phyloP scores from a whole-genome alignment of 1,284 basidiomycete genomes.

The Puccinia novopanici region DNA sequence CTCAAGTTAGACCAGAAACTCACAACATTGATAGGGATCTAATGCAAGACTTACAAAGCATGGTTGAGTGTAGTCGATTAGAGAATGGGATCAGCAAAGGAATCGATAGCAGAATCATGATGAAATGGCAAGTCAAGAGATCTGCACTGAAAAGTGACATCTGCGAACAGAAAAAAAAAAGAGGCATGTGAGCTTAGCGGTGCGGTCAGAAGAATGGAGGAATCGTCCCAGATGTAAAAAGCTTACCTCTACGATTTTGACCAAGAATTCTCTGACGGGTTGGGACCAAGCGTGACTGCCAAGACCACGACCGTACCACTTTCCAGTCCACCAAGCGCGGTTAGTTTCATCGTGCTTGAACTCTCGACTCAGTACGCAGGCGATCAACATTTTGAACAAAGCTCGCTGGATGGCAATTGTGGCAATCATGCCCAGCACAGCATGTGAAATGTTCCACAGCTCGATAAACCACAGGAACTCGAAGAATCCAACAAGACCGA shows the following conservation, averaged over 20 bases:
- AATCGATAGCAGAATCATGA: slow-evolving; percentile 74
- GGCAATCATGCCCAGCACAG: slow-evolving; percentile 77
- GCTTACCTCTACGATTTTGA: slow-evolving; percentile 83
- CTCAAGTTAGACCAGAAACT: slow-evolving; percentile 51
- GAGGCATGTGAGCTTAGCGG: not conserved
- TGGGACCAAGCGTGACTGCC: slow-evolving; percentile 85
- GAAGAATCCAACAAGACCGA: slow-evolving; percentile 87
- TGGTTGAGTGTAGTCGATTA: slow-evolving; percentile 84
- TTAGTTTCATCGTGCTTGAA: slow-evolving; percentile 98
- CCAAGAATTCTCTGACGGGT: slow-evolving; percentile 88
- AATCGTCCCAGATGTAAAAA: not conserved
- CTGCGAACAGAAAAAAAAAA: slow-evolving; percentile 1
- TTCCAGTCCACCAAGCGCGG: slow-evolving; percentile 94
- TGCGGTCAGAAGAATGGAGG: not conserved
- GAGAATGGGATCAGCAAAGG: slow-evolving; percentile 82
- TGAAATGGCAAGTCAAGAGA: slow-evolving; percentile 63
- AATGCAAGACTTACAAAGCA: slow-evolving; percentile 66
- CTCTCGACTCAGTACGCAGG: slow-evolving; percentile 87
- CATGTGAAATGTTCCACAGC: slow-evolving; percentile 85
- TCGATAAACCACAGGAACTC: slow-evolving; percentile 97
- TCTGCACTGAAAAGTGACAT: slow-evolving; percentile 51
- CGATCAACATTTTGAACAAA: slow-evolving; percentile 85
- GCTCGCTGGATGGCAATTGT: slow-evolving; percentile 85
- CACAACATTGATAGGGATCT: slow-evolving; percentile 14
- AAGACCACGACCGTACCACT: slow-evolving; percentile 90